These are phyloP conservation scores for Camellia japonica DNA, from an alignment of 148 eudicot genomes.

Conservation along the genomic window DNA sequence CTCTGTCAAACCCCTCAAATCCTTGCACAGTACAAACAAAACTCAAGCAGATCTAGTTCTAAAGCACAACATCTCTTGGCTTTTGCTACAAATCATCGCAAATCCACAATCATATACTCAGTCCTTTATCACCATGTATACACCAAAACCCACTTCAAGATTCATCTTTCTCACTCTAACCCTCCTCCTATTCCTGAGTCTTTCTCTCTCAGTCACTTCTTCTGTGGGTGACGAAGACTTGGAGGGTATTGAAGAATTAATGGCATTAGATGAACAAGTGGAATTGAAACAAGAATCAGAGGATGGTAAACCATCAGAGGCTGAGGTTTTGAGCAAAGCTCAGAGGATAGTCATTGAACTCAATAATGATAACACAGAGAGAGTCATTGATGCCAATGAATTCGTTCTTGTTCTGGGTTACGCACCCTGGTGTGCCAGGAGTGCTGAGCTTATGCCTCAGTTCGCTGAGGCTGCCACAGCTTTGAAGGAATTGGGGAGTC, in stretches of 20 bases:
- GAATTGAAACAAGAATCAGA: conserved; percentile 19
- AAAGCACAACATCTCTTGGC: not conserved
- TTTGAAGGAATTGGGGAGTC: conserved; percentile 47
- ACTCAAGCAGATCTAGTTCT: conserved; percentile 21
- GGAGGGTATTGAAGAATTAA: conserved; percentile 59
- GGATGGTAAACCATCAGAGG: conserved; percentile 36
- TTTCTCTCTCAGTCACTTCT: conserved; percentile 18
- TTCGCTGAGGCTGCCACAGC: conserved; percentile 83
- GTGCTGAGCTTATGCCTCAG: conserved; percentile 91
- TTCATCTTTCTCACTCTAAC: conserved; percentile 32
- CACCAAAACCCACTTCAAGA: conserved; percentile 36
- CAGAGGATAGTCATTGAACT: conserved; percentile 74
- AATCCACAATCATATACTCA: not conserved
- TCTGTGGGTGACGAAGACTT: conserved; percentile 37
- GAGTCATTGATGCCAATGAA: conserved; percentile 47
- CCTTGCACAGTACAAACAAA: not conserved
- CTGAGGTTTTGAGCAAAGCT: conserved; percentile 60
- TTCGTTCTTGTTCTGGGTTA: conserved; percentile 75
- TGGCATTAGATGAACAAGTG: conserved; percentile 66
- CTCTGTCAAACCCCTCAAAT: not conserved
- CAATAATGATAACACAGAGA: conserved; percentile 54
- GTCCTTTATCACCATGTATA: conserved; percentile 23
- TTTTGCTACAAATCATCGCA: not conserved
- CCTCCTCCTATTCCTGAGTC: conserved; percentile 28
- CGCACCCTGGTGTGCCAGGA: conserved; percentile 86